These are phyloP conservation scores for Erodium trifolium DNA, from an alignment of 441 rosid genomes.

Conservation along the genomic window DNA sequence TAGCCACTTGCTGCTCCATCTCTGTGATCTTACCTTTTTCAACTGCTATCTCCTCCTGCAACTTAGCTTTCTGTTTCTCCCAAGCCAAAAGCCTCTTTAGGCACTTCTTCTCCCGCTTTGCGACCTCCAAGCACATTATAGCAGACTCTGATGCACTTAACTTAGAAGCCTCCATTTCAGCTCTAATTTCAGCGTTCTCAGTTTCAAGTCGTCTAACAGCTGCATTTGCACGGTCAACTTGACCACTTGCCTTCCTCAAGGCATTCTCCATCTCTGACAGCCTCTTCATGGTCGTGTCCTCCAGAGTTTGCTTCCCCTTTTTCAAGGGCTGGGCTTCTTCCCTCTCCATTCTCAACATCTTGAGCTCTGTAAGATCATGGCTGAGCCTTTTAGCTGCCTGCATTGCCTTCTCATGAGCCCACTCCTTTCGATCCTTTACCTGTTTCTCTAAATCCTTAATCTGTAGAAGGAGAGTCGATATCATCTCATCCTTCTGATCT, in stretches of 20 bases:
- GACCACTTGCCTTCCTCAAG: slow-evolving; percentile 69
- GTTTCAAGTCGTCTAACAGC: slow-evolving; percentile 67
- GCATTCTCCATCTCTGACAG: slow-evolving; percentile 78
- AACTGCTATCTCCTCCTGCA: slow-evolving; percentile 60
- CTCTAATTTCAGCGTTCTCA: slow-evolving; percentile 81
- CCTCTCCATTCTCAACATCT: slow-evolving; percentile 68
- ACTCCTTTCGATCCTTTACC: slow-evolving; percentile 74
- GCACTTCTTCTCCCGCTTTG: slow-evolving; percentile 75
- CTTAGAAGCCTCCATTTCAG: slow-evolving; percentile 89
- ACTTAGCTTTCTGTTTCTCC: slow-evolving; percentile 79
- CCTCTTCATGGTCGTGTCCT: slow-evolving; percentile 69
- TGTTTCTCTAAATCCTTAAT: slow-evolving; percentile 69
- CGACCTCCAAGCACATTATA: slow-evolving; percentile 57
- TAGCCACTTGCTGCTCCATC: slow-evolving; percentile 45
- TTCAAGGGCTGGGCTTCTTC: slow-evolving; percentile 71
- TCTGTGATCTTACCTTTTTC: slow-evolving; percentile 70
- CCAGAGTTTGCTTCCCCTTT: slow-evolving; percentile 73
- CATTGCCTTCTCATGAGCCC: slow-evolving; percentile 96
- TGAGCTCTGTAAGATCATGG: slow-evolving; percentile 72
- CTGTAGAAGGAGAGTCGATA: slow-evolving; percentile 49
- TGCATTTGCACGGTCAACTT: slow-evolving; percentile 65
- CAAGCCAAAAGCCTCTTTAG: slow-evolving; percentile 70
- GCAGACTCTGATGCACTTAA: slow-evolving; percentile 83
- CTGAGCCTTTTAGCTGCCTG: slow-evolving; percentile 91
- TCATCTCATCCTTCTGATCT: slow-evolving; percentile 68